Evolutionary conservation across 169 alveolate genomes (phyloP).

Genomic region (Plasmodium sp.): DNA sequence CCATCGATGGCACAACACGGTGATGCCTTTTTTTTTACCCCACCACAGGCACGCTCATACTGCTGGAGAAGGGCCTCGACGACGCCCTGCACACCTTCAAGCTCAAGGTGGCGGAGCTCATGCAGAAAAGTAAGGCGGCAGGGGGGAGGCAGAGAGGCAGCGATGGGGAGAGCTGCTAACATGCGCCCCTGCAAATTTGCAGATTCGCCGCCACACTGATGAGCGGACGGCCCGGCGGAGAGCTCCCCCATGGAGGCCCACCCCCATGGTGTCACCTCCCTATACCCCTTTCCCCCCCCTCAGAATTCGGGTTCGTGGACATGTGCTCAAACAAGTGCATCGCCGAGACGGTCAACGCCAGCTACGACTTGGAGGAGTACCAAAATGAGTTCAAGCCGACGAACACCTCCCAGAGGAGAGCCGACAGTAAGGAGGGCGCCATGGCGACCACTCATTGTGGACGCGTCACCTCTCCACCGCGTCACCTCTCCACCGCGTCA

Average conservation of each 20-base stretch:
- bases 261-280: background rate
- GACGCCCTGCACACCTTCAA: conserved; percentile 21
- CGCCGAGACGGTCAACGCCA: conserved; percentile 9
- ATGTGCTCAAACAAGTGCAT: conserved; percentile 45
- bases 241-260: background rate
- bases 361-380: conserved; percentile 9
- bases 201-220: no score
- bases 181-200: no score
- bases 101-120: conserved; percentile 17
- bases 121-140: conserved; percentile 27
- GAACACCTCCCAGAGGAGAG: conserved; percentile 28
- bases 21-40: background rate
- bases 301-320: conserved; percentile 54
- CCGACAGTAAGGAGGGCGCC: conserved; percentile 3
- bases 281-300: background rate
- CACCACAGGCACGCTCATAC: background rate
- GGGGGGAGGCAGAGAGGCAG: background rate
- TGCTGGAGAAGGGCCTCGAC: conserved; percentile 7
- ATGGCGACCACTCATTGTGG: background rate
- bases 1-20: background rate
- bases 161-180: background rate
- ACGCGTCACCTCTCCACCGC: background rate
- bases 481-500: background rate
- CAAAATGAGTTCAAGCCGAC: background rate
- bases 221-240: no score